Evolutionary conservation across 441 rosid species (phyloP).

Genomic region (Kokia cookei): DNA sequence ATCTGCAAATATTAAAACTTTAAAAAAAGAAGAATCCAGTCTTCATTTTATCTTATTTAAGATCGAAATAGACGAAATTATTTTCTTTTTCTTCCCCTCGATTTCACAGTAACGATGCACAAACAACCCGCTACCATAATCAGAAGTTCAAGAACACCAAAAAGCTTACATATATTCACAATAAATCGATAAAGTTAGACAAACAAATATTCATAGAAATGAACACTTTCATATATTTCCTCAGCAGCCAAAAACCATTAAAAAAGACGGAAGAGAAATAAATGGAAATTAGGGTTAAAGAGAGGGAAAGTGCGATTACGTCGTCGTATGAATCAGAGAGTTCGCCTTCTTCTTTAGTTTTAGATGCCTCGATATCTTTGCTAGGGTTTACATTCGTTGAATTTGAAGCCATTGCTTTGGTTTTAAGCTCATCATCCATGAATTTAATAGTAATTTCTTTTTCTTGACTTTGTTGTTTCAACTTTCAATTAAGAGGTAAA

Average conservation of each 20-base stretch:
- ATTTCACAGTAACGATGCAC: conserved; percentile 15
- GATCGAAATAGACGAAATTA: background rate
- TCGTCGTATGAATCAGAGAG: conserved; percentile 67
- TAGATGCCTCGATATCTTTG: conserved; percentile 10
- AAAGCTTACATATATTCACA: background rate
- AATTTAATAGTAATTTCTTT: background rate
- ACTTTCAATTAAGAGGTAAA: background rate
- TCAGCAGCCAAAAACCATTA: background rate
- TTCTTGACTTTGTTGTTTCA: background rate
- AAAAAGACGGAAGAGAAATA: background rate
- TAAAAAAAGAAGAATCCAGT: background rate
- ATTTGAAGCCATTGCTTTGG: conserved; percentile 8
- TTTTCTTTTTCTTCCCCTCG: background rate
- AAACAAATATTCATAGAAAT: background rate
- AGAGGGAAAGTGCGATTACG: conserved; percentile 18
- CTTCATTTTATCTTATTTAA: background rate
- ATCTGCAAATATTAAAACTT: background rate
- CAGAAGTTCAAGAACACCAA: background rate
- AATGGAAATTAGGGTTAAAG: background rate
- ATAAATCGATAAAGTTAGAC: background rate
- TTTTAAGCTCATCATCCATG: conserved; percentile 21
- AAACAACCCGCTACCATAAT: background rate
- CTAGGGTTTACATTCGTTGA: conserved; percentile 23
- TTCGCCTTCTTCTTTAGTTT: conserved; percentile 79
- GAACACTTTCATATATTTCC: background rate